Evolutionary conservation across 192 early-diverging fungal genomes (phyloP).

Genomic region (Endogone sp.): DNA sequence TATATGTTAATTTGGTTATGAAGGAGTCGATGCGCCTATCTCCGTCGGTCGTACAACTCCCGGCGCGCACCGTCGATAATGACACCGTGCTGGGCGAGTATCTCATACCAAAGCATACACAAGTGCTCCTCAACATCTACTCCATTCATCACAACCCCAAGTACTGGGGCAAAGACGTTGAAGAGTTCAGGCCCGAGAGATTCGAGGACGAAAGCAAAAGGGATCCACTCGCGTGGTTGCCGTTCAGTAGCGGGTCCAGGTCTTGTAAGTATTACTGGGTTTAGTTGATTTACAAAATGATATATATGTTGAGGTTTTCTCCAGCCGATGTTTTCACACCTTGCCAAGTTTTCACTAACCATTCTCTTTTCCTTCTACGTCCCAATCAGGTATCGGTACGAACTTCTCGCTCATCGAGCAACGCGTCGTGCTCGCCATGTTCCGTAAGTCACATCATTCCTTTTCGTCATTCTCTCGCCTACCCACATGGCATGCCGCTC

Average conservation of each 20-base stretch:
- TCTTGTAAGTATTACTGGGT: not conserved
- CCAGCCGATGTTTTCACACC: no score
- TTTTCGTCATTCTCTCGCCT: not conserved
- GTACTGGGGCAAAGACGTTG: constrained; percentile 34
- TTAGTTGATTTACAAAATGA: not conserved
- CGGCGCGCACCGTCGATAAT: constrained; percentile 7
- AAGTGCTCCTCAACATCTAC: constrained; percentile 38
- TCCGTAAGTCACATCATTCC: constrained; percentile 28
- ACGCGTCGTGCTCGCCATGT: constrained; percentile 48
- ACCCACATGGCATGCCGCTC: not conserved
- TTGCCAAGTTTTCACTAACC: no score
- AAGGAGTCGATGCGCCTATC: constrained; percentile 17
- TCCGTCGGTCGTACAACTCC: not conserved
- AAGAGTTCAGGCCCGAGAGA: constrained; percentile 42
- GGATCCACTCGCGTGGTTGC: not conserved
- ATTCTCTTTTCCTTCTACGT: not conserved
- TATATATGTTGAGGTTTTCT: no score
- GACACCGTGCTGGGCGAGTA: constrained; percentile 28
- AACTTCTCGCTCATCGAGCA: constrained; percentile 58
- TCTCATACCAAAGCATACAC: constrained; percentile 41
- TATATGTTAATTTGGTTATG: not conserved
- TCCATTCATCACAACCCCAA: constrained; percentile 32
- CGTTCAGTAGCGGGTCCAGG: not conserved
- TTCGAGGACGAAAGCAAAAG: constrained; percentile 24
- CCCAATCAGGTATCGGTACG: constrained; percentile 41